Evolutionary conservation across 2,329 filamentous ascomycete genomes (phyloP).

Genomic region (Mycosphaerella sp.): DNA sequence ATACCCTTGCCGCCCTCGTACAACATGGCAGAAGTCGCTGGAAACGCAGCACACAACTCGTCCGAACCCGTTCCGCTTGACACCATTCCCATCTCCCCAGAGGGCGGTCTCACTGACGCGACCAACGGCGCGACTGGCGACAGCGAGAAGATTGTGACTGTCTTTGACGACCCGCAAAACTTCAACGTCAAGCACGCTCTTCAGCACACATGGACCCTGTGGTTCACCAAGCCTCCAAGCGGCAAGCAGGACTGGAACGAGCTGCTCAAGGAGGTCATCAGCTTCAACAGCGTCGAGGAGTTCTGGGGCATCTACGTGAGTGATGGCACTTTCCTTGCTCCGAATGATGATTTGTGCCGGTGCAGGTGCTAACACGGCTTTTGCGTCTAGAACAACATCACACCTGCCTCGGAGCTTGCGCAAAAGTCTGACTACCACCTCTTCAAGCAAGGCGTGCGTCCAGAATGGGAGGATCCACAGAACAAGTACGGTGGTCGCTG

Average conservation of each 20-base stretch:
- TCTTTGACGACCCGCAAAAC: conserved; percentile 97
- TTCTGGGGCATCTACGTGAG: conserved; percentile 99
- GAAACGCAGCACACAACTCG: conserved; percentile 8
- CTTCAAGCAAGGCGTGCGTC: conserved; percentile 94
- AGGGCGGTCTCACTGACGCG: conserved; percentile 43
- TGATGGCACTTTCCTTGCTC: conserved; percentile 22
- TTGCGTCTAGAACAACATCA: conserved; percentile 82
- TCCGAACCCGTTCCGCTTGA: conserved; percentile 47
- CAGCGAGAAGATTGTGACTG: conserved; percentile 66
- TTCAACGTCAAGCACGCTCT: conserved; percentile 99
- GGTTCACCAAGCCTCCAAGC: conserved; percentile 98
- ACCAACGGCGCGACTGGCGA: conserved; percentile 42
- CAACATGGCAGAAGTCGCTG: conserved; percentile 35
- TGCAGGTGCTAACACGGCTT: conserved; percentile 12
- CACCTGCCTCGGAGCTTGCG: conserved; percentile 87
- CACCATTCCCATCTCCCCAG: conserved; percentile 52
- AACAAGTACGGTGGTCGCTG: conserved; percentile 99
- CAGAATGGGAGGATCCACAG: conserved; percentile 96
- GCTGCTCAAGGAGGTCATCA: conserved; percentile 95
- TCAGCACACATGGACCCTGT: conserved; percentile 96
- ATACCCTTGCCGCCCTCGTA: background rate
- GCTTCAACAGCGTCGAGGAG: conserved; percentile 96
- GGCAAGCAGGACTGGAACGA: conserved; percentile 99
- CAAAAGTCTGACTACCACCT: conserved; percentile 99
- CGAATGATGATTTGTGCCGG: background rate